These are phyloP conservation scores for Acer negundo DNA, from an alignment of 345 rosid genomes.

Conservation along the genomic window DNA sequence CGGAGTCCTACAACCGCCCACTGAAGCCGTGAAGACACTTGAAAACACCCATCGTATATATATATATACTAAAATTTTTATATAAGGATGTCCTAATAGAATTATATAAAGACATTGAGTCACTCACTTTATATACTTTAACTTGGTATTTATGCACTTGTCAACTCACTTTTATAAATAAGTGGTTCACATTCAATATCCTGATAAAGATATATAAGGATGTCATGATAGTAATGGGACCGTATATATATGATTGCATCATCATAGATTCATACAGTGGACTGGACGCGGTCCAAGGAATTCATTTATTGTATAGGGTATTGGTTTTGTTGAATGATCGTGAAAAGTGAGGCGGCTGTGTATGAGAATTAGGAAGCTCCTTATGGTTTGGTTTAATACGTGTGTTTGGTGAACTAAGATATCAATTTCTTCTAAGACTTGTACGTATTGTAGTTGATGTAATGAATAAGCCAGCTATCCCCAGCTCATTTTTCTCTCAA, in stretches of 20 bases:
- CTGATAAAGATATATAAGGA: too few species aligned
- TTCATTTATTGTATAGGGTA: too few species aligned
- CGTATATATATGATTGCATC: too few species aligned
- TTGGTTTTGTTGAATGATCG: conserved; percentile 1
- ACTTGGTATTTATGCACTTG: too few species aligned
- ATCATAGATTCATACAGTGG: background rate
- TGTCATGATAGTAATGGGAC: too few species aligned
- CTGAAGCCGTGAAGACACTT: background rate
- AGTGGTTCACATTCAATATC: too few species aligned
- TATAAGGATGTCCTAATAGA: too few species aligned
- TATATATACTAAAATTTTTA: too few species aligned
- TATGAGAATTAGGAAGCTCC: background rate
- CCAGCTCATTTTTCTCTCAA: conserved; percentile 14
- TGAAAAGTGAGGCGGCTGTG: background rate
- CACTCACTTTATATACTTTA: too few species aligned
- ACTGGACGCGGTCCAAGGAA: background rate
- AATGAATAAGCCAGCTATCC: conserved; percentile 16
- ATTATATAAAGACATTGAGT: too few species aligned
- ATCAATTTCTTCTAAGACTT: background rate
- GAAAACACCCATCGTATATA: too few species aligned
- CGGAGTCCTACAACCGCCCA: background rate
- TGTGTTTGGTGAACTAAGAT: background rate
- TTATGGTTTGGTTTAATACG: background rate
- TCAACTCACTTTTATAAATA: too few species aligned
- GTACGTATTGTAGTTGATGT: background rate